Evolutionary conservation across 2,329 filamentous ascomycete species (phyloP), one percentile per base, ranked within the genome.

Genomic region (Cladophialophora bantiana): DNA sequence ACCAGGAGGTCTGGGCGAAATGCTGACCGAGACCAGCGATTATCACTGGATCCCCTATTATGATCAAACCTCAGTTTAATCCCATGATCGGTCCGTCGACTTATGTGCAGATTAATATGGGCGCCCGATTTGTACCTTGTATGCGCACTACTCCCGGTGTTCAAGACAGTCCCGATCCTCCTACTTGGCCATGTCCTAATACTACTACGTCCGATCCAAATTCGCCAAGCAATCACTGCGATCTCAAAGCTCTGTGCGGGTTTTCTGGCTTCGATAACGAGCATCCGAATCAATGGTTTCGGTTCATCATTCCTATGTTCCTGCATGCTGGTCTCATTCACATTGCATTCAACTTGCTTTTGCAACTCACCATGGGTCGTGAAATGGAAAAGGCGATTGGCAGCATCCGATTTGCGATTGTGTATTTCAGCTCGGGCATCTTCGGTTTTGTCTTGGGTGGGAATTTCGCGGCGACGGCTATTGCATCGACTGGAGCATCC

Each of bases 231-330:
- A 84, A 85, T 66, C 73, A 81, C n/a, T 99, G 95, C 79, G 84
- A 88, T 0, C 85, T 99, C 9, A 89, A 88, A 9, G 82, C 94
- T 15, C 85, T 96, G 15, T 99, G 95, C 78, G 94, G 94, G 34
- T 95, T 97, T 74, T 84, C 84, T 65, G 90, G 90, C 67, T 89
- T 93, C 5, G 89, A 88, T 0, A 86, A 93, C 70, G 90, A 91
- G 7, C 75, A 82, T 2, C 95, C 95, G 0, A 89, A 98, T 76
- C 95, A 99, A 78, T 99, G 95, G 95, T 99, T 87, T 80, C 91
- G 95, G 68, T 98, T 99, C 82, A 97, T 99, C 75, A 82, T 90
- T 1, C 94, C 95, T 45, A 97, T 99, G 68, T 99, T 99, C 81
- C 83, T 99, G 74, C 95, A 99, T 75, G 93, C 93, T 1, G 95